Percentiles rank a stretch among this genome's conserved stretches.
phyloP scores from a whole-genome alignment of 176 grass and related monocot genomes.

The Musa schizocarpa region DNA sequence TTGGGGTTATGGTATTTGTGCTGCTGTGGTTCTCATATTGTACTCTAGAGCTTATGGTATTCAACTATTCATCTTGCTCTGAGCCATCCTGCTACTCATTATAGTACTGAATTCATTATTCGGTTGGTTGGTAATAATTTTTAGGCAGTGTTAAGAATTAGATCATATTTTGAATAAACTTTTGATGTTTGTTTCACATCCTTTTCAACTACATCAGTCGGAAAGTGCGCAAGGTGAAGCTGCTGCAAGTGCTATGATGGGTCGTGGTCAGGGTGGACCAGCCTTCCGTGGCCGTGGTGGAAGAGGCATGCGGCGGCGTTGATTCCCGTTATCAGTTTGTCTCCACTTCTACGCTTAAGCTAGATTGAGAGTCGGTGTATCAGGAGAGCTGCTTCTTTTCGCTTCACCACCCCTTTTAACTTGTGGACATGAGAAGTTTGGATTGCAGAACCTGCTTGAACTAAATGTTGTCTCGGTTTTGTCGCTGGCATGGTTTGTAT shows the following conservation, averaged over 20 bases:
- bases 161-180: background rate
- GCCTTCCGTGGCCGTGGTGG: conserved; percentile 75
- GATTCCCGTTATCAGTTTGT: conserved; percentile 2
- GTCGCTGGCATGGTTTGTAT: no score
- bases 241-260: conserved; percentile 55
- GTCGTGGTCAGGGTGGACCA: conserved; percentile 46
- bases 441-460: background rate
- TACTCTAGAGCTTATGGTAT: background rate
- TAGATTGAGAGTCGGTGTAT: background rate
- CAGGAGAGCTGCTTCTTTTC: background rate
- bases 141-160: no score
- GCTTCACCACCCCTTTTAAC: background rate
- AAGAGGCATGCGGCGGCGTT: conserved; percentile 85
- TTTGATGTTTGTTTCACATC: background rate
- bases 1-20: no score
- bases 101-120: no score
- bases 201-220: conserved; percentile 30
- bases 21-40: background rate
- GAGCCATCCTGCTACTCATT: background rate
- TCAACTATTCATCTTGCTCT: background rate
- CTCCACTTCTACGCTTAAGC: no score
- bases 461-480: background rate
- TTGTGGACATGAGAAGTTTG: background rate
- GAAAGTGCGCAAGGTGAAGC: conserved; percentile 94
- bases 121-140: no score